Percentiles rank a stretch among this genome's conserved stretches.
These are phyloP conservation scores for Nidula microcarpa DNA, from an alignment of 768 basidiomycete genomes.

Conservation along the genomic window DNA sequence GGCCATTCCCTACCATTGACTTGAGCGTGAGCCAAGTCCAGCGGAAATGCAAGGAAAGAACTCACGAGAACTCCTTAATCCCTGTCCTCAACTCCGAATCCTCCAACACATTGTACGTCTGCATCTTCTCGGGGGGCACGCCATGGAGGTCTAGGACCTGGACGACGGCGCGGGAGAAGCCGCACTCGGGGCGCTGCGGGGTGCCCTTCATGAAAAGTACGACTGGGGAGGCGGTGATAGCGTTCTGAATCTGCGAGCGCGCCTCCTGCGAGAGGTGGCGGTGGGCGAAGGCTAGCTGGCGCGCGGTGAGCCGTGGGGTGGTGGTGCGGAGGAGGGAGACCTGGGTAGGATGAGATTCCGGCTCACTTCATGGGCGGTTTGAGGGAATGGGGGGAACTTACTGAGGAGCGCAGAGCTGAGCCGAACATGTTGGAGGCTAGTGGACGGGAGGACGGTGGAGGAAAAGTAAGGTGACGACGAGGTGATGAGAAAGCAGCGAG, in stretches of 20 bases:
- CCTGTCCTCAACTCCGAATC: constrained; percentile 79
- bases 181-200: constrained; percentile 82
- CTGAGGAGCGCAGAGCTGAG: constrained; percentile 40
- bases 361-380: too few relatives aligned
- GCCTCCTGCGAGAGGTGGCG: constrained; percentile 52
- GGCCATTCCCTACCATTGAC: constrained; percentile 80
- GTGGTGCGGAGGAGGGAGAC: too few relatives aligned
- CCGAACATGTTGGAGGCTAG: constrained; percentile 36
- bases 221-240: constrained; percentile 71
- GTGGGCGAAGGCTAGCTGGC: too few relatives aligned
- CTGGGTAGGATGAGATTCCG: too few relatives aligned
- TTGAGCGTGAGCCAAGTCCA: neutral
- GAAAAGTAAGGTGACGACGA: constrained; percentile 7
- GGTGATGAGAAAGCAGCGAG: neutral
- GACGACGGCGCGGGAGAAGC: constrained; percentile 92
- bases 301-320: too few relatives aligned
- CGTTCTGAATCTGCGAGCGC: constrained; percentile 63
- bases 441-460: constrained; percentile 3
- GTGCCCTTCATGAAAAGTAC: constrained; percentile 99
- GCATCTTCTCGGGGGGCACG: constrained; percentile 76
- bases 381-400: constrained; percentile 21
- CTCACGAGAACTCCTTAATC: constrained; percentile 97
- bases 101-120: constrained; percentile 87
- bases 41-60: constrained; percentile 12
- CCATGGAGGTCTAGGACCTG: constrained; percentile 87